Base-by-base conservation (phyloP, 2,329 filamentous ascomycete genomes). In the Lachnellula suecica region DNA sequence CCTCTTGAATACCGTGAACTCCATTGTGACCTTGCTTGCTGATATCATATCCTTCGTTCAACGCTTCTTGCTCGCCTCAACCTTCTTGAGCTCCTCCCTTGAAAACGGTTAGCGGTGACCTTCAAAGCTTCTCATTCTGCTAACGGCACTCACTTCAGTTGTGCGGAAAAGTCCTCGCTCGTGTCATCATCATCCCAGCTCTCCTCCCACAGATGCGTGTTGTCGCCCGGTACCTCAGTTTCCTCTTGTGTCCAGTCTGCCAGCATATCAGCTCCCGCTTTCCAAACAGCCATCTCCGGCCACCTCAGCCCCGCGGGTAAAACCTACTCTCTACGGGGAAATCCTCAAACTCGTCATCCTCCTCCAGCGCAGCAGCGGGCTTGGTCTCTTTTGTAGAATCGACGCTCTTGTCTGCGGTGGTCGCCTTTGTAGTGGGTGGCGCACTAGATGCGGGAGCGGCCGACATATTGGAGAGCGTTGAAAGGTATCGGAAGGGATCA, bases 101-200 rank as follows among this genome's bases (percentile, higher is more conserved):
- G 54, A 38, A 35, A 29, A 43, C 22, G 5, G 40, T 27, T 27
- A 27, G 23, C 20, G 11, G 13, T 3, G 20, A n/a, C 15, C 9
- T 13, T 9, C 20, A n/a, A 7, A 13, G 4, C 11, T 11, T 25
- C 17, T 19, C 11, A 2, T 9, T 4, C 47, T 24, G 27, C 38
- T 34, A 38, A n/a, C n/a, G 22, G 24, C 49, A 78, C 87, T 62
- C 72, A 96, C 93, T 91, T 95, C 68, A 99, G 76, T 77, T 97
- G 93, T 66, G 89, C 83, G 11, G 91, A 94, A 71, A 99, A 99
- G 68, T 99, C 94, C 70, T 99, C 94, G 66, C 82, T 94, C 61
- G 91, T 94, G 74, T 97, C 94, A 70, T 97, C 93, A 68, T 99
- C 94, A 69, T 99, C 94, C 94, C 94, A 99, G 79, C 91, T 97